Evolutionary conservation across 139 green algal species (phyloP), one percentile per base, ranked within the genome.

Genomic region (Coelastrella sp.): DNA sequence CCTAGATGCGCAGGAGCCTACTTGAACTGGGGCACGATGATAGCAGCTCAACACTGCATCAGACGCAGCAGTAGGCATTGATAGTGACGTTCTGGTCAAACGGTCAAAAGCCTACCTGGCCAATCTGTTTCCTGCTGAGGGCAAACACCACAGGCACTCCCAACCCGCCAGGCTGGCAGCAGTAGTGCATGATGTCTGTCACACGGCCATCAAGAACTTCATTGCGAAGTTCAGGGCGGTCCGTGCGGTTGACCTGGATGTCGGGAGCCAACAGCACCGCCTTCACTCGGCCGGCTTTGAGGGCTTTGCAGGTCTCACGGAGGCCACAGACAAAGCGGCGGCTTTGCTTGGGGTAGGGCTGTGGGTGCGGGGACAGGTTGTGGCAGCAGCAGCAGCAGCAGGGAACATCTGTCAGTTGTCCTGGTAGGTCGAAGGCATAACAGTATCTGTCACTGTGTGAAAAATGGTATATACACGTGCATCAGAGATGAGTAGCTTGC

Each of bases 241-340:
- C 25, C 4, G 5, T 48, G 73, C 41, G 40, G 67, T 40, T 35
- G 8, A 62, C 75, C 67, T 93, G 85, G 38, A 98, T 94, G 87
- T 98, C 94, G n/a, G 94, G 94, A 7, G 94, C 93, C 38, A 97
- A 74, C 13, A 98, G 85, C n/a, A 98, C 88, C 0, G 37, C 45
- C 17, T 71, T 64, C 0, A 91, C 91, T 19, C 80, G 73, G 30
- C 75, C n/a, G 3, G 83, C 48, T 43, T 84, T 77, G n/a, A 96
- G 87, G 35, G 93, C 93, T 90, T 97, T 97, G 72, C 81, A 84
- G 63, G 96, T 93, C 87, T 97, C 91, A 6, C 91, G 72, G 48
- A 93, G 79, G 0, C 90, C 90, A 75, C 89, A 88, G 53, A 92
- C 85, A 53, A 89, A 93, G 32, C 48, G 40, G 37, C 77, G 77